phyloP scores from a whole-genome alignment of 495 filamentous ascomycete genomes.

The Annulohypoxylon maeteangense region DNA sequence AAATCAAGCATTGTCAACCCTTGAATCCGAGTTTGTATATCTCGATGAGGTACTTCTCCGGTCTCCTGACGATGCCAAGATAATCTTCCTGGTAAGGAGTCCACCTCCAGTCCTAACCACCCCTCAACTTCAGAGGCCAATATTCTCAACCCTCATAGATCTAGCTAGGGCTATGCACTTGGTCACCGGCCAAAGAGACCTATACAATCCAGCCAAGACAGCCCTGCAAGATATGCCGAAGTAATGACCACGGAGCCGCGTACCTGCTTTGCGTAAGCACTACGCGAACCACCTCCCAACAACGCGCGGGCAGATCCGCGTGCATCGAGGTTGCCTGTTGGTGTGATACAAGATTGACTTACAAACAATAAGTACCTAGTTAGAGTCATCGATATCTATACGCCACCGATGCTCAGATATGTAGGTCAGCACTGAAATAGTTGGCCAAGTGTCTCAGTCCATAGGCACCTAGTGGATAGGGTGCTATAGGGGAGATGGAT shows the following conservation, averaged over 20 bases:
- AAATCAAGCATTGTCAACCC: neutral
- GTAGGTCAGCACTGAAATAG: neutral
- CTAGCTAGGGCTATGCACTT: neutral
- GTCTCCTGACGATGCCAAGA: neutral
- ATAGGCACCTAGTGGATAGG: neutral
- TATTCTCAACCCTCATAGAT: neutral
- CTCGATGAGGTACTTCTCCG: neutral
- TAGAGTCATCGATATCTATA: neutral
- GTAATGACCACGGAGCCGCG: neutral
- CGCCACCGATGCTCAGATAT: neutral
- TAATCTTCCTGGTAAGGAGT: neutral
- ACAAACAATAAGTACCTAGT: too few species aligned
- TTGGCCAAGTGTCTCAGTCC: too few species aligned
- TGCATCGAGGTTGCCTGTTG: slow-evolving; percentile 1
- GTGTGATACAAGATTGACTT: neutral
- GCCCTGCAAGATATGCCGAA: neutral
- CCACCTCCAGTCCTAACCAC: neutral
- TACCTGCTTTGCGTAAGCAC: slow-evolving; percentile 2
- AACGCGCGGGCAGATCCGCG: neutral
- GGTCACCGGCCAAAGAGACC: neutral
- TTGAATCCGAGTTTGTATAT: neutral
- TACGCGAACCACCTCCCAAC: neutral
- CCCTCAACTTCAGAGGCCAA: neutral
- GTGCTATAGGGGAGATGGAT: neutral
- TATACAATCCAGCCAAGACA: neutral